phyloP scores from a whole-genome alignment of 768 basidiomycete species.

The Porphyrellus cyaneotinctus region DNA sequence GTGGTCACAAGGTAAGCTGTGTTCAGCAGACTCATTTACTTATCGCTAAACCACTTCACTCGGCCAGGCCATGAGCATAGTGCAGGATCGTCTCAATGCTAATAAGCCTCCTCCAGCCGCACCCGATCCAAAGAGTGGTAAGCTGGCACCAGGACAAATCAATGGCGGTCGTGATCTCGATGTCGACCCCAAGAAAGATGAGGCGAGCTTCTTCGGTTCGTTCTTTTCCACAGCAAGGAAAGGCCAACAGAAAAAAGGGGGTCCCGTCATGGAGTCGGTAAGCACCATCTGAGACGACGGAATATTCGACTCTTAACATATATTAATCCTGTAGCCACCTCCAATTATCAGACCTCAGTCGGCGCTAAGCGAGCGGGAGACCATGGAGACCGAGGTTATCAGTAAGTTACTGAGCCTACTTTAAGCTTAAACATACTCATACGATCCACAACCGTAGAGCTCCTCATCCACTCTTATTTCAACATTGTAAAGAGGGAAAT shows the following conservation, averaged over 20 bases:
- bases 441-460: constrained; percentile 47
- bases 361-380: constrained; percentile 89
- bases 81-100: constrained; percentile 78
- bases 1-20: constrained; percentile 73
- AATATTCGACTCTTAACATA: constrained; percentile 13
- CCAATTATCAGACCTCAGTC: constrained; percentile 84
- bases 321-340: constrained; percentile 55
- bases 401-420: constrained; percentile 53
- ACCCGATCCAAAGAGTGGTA: constrained; percentile 67
- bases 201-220: constrained; percentile 88
- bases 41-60: constrained; percentile 3
- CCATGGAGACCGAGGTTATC: constrained; percentile 99
- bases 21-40: background rate
- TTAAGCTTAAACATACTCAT: background rate
- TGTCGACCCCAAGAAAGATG: constrained; percentile 84
- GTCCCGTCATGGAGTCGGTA: constrained; percentile 55
- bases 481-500: constrained; percentile 99
- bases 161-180: constrained; percentile 97
- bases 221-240: constrained; percentile 79
- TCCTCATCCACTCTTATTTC: constrained; percentile 95
- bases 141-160: constrained; percentile 30
- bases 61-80: constrained; percentile 78
- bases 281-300: constrained; percentile 11
- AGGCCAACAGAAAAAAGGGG: constrained; percentile 62
- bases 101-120: constrained; percentile 59